phyloP scores from a whole-genome alignment of 768 basidiomycete species.

The Suillus discolor region DNA sequence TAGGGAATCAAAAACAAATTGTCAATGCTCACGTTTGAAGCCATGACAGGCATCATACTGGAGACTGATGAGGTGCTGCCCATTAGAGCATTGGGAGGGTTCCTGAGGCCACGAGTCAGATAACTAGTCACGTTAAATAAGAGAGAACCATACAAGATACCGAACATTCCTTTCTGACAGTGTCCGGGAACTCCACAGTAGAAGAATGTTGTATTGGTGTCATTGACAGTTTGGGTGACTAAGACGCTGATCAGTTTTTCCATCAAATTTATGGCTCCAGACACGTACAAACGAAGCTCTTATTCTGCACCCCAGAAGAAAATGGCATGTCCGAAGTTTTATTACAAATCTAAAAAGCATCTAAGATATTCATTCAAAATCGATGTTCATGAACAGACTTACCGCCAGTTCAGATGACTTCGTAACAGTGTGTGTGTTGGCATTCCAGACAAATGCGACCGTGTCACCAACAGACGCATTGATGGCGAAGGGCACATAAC shows the following conservation, averaged over 20 bases:
- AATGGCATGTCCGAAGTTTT: slow-evolving; percentile 60
- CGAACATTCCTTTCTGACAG: slow-evolving; percentile 86
- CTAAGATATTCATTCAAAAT: background rate
- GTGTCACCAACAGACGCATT: slow-evolving; percentile 81
- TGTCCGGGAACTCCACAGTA: slow-evolving; percentile 72
- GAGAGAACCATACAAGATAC: slow-evolving; percentile 54
- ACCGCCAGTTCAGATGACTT: slow-evolving; percentile 61
- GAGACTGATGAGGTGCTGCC: slow-evolving; percentile 48
- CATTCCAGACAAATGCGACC: slow-evolving; percentile 75
- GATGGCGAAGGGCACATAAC: slow-evolving; percentile 73
- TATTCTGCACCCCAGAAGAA: slow-evolving; percentile 64
- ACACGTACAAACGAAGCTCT: slow-evolving; percentile 61
- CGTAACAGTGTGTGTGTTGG: slow-evolving; percentile 82
- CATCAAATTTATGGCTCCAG: background rate
- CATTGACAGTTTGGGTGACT: slow-evolving; percentile 74
- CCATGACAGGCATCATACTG: slow-evolving; percentile 53
- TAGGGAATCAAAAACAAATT: background rate
- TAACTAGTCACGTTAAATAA: background rate
- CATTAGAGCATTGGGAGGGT: slow-evolving; percentile 55
- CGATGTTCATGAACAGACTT: background rate
- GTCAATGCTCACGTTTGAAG: slow-evolving; percentile 41
- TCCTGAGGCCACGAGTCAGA: slow-evolving; percentile 36
- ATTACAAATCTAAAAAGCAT: slow-evolving; percentile 60
- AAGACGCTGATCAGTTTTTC: slow-evolving; percentile 25
- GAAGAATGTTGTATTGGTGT: slow-evolving; percentile 73